Evolutionary conservation across 164 flowering plant genomes (phyloP).

Genomic region (Sextonia rubra): DNA sequence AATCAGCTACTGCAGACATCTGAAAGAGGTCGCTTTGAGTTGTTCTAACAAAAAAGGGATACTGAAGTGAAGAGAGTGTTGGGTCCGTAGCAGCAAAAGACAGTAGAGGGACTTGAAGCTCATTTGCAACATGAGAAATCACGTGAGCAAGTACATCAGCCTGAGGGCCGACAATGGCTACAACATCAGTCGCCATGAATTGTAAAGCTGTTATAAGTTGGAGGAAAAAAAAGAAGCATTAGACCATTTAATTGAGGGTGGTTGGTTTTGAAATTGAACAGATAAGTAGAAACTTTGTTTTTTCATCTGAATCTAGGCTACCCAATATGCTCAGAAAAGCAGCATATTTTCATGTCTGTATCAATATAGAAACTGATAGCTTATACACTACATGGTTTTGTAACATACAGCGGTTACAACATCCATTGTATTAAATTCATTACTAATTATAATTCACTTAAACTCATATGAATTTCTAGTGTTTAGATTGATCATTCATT

Average conservation of each 20-base stretch:
- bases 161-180: constrained; percentile 89
- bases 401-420: too few relatives aligned
- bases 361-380: background rate
- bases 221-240: background rate
- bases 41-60: constrained; percentile 72
- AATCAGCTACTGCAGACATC: constrained; percentile 81
- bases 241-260: background rate
- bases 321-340: background rate
- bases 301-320: background rate
- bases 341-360: background rate
- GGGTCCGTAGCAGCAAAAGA: constrained; percentile 97
- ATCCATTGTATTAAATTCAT: too few relatives aligned
- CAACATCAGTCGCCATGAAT: constrained; percentile 70
- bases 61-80: constrained; percentile 69
- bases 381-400: too few relatives aligned
- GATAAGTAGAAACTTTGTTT: too few relatives aligned
- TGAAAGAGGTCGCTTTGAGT: constrained; percentile 72
- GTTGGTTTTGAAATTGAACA: background rate
- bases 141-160: constrained; percentile 75
- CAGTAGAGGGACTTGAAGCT: constrained; percentile 76
- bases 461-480: too few relatives aligned
- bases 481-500: too few relatives aligned
- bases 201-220: constrained; percentile 47
- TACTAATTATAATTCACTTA: too few relatives aligned
- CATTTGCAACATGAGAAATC: constrained; percentile 63